Evolutionary conservation across 2,329 filamentous ascomycete species (phyloP), one percentile per base, ranked within the genome.

Genomic region (Sporothrix euskadiensis): DNA sequence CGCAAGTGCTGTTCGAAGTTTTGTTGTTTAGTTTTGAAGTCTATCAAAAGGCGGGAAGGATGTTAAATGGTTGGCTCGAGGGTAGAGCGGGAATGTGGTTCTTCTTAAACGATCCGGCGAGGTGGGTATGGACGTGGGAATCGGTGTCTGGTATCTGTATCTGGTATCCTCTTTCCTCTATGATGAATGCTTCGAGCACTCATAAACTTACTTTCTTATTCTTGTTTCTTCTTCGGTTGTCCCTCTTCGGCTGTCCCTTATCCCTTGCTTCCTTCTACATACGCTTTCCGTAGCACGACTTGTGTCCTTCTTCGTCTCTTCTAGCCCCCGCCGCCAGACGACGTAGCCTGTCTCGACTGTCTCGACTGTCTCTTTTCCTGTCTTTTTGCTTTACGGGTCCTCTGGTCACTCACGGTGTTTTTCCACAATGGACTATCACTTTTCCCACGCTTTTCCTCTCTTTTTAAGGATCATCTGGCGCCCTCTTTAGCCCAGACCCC

Each of bases 51-150:
- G 61, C 19, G n/a, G 41, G 12, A 41, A n/a, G 61, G 22, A 30
- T 44, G 22, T 66, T 44, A 41, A 66, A 47, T 22, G 39, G 61
- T 44, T 63, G 59, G 61, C 39, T 26, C 35, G 61, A 44, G n/a
- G 59, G 59, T 30, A 12, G 61, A 66, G 61, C 6, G 39, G 61
- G 61, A 30, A 47, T 66, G 61, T 30, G n/a, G 39, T 47, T 59
- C 61, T 44, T 65, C 61, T 47, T 66, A 47, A 30, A 47, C 57
- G 19, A n/a, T 41, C 44, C 44, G 44, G 12, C 44, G 44, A 49
- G 44, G 44, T 49, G 14, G 12, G 14, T 49, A 19, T 49, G 14
- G 14, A 14, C 44, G 44, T 19, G 44, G 14, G 14, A 12, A 49
- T 49, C 44, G 22, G 47, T 52, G 47, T 6, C 16, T 52, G 16